Evolutionary conservation across 176 grass and related monocot genomes (phyloP).

Genomic region (Aegilops umbellulata): DNA sequence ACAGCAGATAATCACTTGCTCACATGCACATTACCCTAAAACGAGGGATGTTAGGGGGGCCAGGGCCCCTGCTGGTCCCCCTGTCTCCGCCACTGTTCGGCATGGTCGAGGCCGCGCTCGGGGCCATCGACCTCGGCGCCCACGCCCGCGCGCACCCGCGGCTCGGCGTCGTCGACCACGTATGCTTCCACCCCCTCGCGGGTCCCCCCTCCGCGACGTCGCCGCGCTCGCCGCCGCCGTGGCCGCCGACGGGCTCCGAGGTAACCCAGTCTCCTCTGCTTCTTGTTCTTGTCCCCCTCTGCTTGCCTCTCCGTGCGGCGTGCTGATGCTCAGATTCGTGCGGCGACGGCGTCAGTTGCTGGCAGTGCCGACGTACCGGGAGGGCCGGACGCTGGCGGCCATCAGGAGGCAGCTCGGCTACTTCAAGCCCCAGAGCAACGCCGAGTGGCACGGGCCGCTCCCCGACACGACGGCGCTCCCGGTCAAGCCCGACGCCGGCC

Average conservation of each 20-base stretch:
- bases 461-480: neutral
- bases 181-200: slow-evolving; percentile 73
- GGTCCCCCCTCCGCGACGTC: slow-evolving; percentile 37
- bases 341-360: neutral
- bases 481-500: slow-evolving; percentile 54
- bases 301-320: neutral
- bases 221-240: slow-evolving; percentile 45
- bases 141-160: slow-evolving; percentile 72
- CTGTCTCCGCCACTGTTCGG: too few species aligned
- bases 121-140: slow-evolving; percentile 46
- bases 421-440: slow-evolving; percentile 52
- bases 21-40: too few species aligned
- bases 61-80: too few species aligned
- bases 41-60: too few species aligned
- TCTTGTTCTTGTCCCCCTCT: neutral
- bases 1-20: too few species aligned
- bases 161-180: slow-evolving; percentile 74
- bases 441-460: slow-evolving; percentile 51
- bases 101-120: slow-evolving; percentile 55
- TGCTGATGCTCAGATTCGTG: neutral
- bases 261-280: neutral
- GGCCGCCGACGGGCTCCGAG: slow-evolving; percentile 49
- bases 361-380: slow-evolving; percentile 61
- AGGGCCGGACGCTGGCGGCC: slow-evolving; percentile 57
- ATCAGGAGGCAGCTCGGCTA: slow-evolving; percentile 75